A percentile compares a stretch with the other conserved stretches of the same genome.
Conservation (phyloP, 768 basidiomycete species). For the Boletus speciosus region DNA sequence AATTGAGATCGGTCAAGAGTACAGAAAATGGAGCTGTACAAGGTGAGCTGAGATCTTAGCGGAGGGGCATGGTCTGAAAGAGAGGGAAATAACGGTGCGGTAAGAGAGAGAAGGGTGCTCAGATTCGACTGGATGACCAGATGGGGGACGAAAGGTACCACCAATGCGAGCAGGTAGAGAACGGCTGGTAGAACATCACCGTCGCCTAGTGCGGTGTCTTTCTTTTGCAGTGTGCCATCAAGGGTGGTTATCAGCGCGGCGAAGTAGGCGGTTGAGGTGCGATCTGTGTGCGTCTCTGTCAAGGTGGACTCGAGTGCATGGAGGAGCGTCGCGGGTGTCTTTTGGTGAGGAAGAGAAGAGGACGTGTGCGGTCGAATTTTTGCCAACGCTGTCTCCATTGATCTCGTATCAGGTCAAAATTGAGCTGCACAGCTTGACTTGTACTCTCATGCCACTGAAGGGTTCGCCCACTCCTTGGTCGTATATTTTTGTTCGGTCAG, state of each 20-base stretch:
- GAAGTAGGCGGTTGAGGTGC: constrained; percentile 88
- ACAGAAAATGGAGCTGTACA: constrained; percentile 67
- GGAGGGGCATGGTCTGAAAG: constrained; percentile 67
- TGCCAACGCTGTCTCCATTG: constrained; percentile 64
- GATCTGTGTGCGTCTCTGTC: constrained; percentile 62
- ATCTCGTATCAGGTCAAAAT: neutral
- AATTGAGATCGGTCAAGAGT: constrained; percentile 72
- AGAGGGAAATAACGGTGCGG: constrained; percentile 74
- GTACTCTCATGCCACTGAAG: constrained; percentile 25
- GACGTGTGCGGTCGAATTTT: constrained; percentile 87
- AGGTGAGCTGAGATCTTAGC: constrained; percentile 78
- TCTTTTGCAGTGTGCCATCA: constrained; percentile 69
- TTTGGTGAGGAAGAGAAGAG: constrained; percentile 82
- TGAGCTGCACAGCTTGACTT: neutral
- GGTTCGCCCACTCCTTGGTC: constrained; percentile 55
- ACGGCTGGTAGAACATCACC: constrained; percentile 37
- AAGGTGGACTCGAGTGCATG: constrained; percentile 80
- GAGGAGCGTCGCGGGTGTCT: constrained; percentile 82
- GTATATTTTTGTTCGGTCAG: constrained; percentile 64
- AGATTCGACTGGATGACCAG: constrained; percentile 80
- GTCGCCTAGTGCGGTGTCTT: constrained; percentile 68
- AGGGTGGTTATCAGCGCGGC: constrained; percentile 85
- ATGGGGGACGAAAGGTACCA: constrained; percentile 52
- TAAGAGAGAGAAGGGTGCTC: constrained; percentile 63
- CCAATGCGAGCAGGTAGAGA: constrained; percentile 36